Evolutionary conservation across 148 eudicot genomes (phyloP).

Genomic region (Amaranthus hypochondriacus): DNA sequence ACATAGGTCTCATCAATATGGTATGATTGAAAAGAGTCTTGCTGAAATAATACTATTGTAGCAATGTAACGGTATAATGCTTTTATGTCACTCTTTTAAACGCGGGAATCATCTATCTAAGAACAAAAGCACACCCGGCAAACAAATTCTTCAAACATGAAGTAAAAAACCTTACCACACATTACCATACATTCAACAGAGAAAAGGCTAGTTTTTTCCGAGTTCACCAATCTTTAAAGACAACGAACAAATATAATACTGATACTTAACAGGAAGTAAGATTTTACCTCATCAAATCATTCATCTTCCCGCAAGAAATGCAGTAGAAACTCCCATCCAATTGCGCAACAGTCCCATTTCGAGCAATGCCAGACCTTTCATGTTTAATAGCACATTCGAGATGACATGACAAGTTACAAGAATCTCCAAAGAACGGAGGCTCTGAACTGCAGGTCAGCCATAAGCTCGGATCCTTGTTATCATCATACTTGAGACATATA

Average conservation of each 20-base stretch:
- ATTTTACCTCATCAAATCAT: conserved; percentile 76
- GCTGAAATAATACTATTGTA: neutral
- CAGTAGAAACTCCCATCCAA: conserved; percentile 79
- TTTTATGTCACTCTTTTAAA: neutral
- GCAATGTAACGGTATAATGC: neutral
- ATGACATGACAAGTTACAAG: conserved; percentile 87
- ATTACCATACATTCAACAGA: neutral
- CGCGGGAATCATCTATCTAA: neutral
- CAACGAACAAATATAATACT: neutral
- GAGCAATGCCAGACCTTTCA: conserved; percentile 57
- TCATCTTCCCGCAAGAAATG: conserved; percentile 79
- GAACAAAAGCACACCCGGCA: neutral
- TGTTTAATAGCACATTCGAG: conserved; percentile 75
- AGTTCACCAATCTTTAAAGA: too few relatives aligned
- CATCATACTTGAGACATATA: conserved; percentile 71
- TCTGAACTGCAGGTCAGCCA: conserved; percentile 85
- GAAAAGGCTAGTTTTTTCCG: neutral
- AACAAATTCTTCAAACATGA: neutral
- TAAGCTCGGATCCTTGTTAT: conserved; percentile 90
- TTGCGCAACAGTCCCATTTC: conserved; percentile 34
- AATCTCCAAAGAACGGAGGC: conserved; percentile 54
- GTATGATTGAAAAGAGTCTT: neutral
- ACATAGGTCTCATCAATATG: neutral
- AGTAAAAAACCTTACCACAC: neutral
- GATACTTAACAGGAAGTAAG: neutral